phyloP scores from a whole-genome alignment of 129 eudicot genomes.

The Flaveria robusta region DNA sequence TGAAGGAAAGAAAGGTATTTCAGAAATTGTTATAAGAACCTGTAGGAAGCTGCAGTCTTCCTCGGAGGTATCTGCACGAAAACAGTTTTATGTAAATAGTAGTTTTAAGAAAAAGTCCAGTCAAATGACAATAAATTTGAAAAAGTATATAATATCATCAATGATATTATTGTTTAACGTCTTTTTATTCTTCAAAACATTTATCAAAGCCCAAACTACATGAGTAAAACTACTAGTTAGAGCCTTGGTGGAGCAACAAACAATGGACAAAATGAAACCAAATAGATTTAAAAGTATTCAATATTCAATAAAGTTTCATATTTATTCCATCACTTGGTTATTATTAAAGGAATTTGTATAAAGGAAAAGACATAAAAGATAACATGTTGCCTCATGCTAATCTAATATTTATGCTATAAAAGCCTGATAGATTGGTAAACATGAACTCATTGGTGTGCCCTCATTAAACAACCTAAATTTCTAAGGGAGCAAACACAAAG shows the following conservation, averaged over 20 bases:
- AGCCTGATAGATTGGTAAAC: neutral
- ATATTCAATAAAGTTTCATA: neutral
- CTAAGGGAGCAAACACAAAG: no score
- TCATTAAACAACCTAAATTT: neutral
- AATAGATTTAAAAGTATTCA: neutral
- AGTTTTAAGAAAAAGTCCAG: neutral
- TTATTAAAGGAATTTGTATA: neutral
- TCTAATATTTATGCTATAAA: neutral
- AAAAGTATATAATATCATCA: neutral
- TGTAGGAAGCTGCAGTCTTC: conserved; percentile 96
- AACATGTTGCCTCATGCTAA: conserved; percentile 9
- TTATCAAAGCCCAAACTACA: neutral
- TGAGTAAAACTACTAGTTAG: neutral
- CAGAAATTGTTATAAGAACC: conserved; percentile 43
- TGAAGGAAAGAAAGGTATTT: neutral
- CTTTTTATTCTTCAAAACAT: conserved; percentile 6
- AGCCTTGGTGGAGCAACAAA: neutral
- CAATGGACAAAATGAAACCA: neutral
- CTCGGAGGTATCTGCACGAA: conserved; percentile 97
- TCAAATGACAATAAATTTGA: neutral
- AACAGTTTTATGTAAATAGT: neutral
- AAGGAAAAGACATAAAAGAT: neutral
- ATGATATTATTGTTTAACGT: neutral
- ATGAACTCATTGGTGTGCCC: neutral
- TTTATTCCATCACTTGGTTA: neutral